Evolutionary conservation across 768 basidiomycete genomes (phyloP), one percentile per base, ranked within the genome.

Genomic region (Tephrocybe rancida): DNA sequence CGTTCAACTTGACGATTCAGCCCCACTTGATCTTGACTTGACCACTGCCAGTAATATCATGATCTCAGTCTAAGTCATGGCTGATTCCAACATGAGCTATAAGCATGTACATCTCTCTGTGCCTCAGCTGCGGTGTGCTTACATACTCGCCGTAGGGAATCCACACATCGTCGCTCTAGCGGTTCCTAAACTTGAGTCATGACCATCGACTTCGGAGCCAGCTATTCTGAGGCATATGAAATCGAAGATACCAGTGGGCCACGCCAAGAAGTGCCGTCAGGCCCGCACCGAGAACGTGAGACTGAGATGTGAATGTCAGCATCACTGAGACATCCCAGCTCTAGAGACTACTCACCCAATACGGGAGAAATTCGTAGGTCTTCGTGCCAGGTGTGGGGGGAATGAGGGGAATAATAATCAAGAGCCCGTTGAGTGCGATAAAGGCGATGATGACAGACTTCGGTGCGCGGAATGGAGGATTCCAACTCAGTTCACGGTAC

Each of bases 361-460:
- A 90, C 2, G 86, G 86, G n/a, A 90, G 71, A 48, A 70, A 61
- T 21, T 78, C 70, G 58, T 88, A 88, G 2, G 76, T 75, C 42
- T 67, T 69, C 8, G 73, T 71, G 10, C 79, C 84, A 5, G 70
- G 64, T 0, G 70, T 63, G 1, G 88, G 88, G 4, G 87, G 87
- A 26, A 88, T 68, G 52, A 88, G 68, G 0, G 88, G 87, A 5
- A 81, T 79, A 21, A 76, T 57, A 18, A 81, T 67, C 21, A 90
- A 69, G 63, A 88, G 86, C n/a, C 86, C 39, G 56, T 89, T 88
- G 3, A 85, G 84, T 5, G 83, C 51, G 54, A 86, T 76, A 71
- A 87, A 88, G 34, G 82, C 69, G 3, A 74, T 51, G 2, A 81
- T 71, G 25, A 80, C 71, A n/a, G 58, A 46, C 48, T 72, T 81